Conservation (phyloP, 2,329 filamentous ascomycete genomes). For the Cytospora piceae region DNA sequence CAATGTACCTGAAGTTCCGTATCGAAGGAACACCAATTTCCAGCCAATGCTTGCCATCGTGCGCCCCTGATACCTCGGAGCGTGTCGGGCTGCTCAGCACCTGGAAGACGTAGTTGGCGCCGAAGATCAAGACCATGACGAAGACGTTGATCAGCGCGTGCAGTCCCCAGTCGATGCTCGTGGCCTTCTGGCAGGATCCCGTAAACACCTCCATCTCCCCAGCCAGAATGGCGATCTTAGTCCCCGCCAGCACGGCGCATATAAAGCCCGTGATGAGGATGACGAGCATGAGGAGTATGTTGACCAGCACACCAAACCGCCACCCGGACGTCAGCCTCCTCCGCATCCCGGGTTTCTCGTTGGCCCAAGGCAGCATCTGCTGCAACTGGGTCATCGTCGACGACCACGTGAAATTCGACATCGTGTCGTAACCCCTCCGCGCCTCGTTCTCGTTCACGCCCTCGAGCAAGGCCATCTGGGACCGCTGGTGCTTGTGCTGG, state of each 20-base stretch:
- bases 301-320: conserved; percentile 52
- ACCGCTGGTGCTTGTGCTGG: conserved; percentile 38
- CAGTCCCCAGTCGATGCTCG: conserved; percentile 46
- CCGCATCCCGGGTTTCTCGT: conserved; percentile 22
- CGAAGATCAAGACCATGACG: conserved; percentile 48
- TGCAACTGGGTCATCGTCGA: conserved; percentile 31
- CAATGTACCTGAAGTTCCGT: conserved; percentile 52
- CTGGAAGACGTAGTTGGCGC: conserved; percentile 58
- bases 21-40: conserved; percentile 59
- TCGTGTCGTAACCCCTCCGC: conserved; percentile 18
- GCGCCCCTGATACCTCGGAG: conserved; percentile 51
- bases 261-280: conserved; percentile 32
- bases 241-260: conserved; percentile 44
- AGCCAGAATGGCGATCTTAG: conserved; percentile 39
- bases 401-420: conserved; percentile 21
- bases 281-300: conserved; percentile 44
- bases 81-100: conserved; percentile 58
- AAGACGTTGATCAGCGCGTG: conserved; percentile 51
- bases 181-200: conserved; percentile 44
- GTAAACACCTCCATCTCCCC: conserved; percentile 45
- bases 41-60: conserved; percentile 51
- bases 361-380: conserved; percentile 29
- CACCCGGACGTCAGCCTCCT: conserved; percentile 47
- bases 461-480: conserved; percentile 42
- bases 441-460: conserved; percentile 29